Base-by-base conservation (phyloP, 2,329 filamentous ascomycete species). In the Diaporthe nobilis region DNA sequence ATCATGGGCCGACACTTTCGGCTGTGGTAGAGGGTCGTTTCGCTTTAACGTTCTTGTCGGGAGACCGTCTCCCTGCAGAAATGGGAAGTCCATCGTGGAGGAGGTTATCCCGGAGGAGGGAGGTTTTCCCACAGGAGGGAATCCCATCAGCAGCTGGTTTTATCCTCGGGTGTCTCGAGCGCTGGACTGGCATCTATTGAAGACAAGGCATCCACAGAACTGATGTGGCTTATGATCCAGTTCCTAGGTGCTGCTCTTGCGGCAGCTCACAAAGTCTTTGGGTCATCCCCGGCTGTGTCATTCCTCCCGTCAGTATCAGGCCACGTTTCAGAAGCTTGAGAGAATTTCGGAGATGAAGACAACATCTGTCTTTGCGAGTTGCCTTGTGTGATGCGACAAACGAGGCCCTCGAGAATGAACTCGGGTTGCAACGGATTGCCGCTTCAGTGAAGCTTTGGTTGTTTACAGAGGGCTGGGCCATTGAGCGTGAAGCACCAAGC, bases 181-280 rank as follows among this genome's bases (percentile, higher is more conserved):
- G 75, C 72, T 1, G 77, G 81, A 63, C 63, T 82, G 13, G 47
- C 72, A 2, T 71, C 72, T 12, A 72, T 84, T 1, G 79, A 80
- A 53, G 34, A 81, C 28, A 84, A 88, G 67, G 87, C 91, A 61
- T 84, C 85, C 4, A 89, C 90, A 12, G 89, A 94, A 82, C 84
- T 93, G 68, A 84, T n/a, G n/a, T n/a, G n/a, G n/a, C n/a, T n/a
- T n/a, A n/a, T 94, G 61, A 87, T 91, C 0, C 89, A 91, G 75
- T 94, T 91, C 85, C 92, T 92, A 0, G 92, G 94, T 75, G 88
- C 92, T 75, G 89, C 92, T 1, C 88, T 92, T 53, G 80, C 90
- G 76, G 90, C 92, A 76, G 92, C 92, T 0, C 85, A 90, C 81
- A 92, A 90, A 84, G 92, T 90, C 0, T 88, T 92, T n/a, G 3